Evolutionary conservation across 2,329 filamentous ascomycete genomes (phyloP), one percentile per base, ranked within the genome.

Genomic region (Dendryphion nanum): DNA sequence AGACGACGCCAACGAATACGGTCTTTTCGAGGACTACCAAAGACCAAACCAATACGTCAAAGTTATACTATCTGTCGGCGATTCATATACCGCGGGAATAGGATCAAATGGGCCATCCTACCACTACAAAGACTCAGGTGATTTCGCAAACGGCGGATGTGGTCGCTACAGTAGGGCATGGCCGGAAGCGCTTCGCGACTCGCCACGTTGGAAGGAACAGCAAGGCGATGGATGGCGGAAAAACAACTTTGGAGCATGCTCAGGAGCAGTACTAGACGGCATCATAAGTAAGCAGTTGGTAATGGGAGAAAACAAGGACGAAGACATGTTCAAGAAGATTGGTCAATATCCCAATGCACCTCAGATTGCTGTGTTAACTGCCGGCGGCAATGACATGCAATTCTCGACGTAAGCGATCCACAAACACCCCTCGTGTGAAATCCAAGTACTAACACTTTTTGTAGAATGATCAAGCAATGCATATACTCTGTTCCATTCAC

Each of bases 161-260:
- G n/a, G n/a, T n/a, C n/a, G n/a, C n/a, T n/a, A n/a, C n/a, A n/a
- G n/a, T n/a, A n/a, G n/a, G n/a, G n/a, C n/a, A n/a, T n/a, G n/a
- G n/a, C n/a, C n/a, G n/a, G n/a, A n/a, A n/a, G n/a, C n/a, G n/a
- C n/a, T 35, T 7, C 18, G 33, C 8, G 33, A 35, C 33, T 16
- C 23, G 18, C n/a, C 6, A 28, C 18, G 33, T 26, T 35, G 33
- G 33, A n/a, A 35, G 6, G 33, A 35, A 15, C 20, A 24, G 7
- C 33, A 35, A 18, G 33, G 33, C 6, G 6, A 6, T 6, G 33
- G 33, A n/a, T 35, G n/a, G 12, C 33, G 33, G 6, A 35, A 26
- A 16, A 35, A 35, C 33, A 35, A 35, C 16, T 35, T 35, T 17
- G 21, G 21, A 13, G 33, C 33, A 6, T 35, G 33, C 16, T 35